Base-by-base conservation (phyloP, 2,329 filamentous ascomycete genomes). In the Canariomyces notabilis region DNA sequence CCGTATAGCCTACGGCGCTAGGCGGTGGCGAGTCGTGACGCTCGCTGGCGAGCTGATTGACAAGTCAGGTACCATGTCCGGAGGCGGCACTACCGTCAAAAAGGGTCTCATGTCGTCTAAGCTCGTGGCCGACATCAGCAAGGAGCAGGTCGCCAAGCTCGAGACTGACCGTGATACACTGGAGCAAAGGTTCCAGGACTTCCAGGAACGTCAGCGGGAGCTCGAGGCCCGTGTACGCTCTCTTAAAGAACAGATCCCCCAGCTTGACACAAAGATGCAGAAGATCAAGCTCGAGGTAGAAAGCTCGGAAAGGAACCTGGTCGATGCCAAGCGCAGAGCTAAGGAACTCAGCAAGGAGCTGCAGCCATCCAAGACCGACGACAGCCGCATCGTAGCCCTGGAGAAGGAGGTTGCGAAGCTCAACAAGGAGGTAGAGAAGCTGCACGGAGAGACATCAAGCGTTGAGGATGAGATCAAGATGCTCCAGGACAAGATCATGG, bases 1-100 rank as follows among this genome's bases (percentile, higher is more conserved):
- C 67, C 83, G 93, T 37, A 96, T 98, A 55, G 93, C 93, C 6
- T 98, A 97, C 60, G 91, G 93, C 34, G 87, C 87, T 37, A 87
- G 83, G 71, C 76, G 93, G 65, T 98, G 93, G 93, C 83, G 93
- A 54, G 93, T 98, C 3, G 93, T 98, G 33, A 98, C 93, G 0
- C 78, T 98, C 2, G 89, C 90, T 50, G 93, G 93, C 39, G 90
- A 96, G 65, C 77, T 98, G 42, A 97, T 98, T 56, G 93, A 98
- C 70, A 94, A 94, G 64, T 96, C 91, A 1, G 93, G 93, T 74
- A 97, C 93, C 29, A 97, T 98, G 93, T 95, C 88, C 48, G 93
- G 93, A 73, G 93, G 93, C 74, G 93, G 93, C 46, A 91, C 81
- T 37, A 87, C 87, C 14, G 87, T 93, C 46, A 90, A 91, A 58